A percentile compares a stretch with the other conserved stretches of the same genome.
These are phyloP conservation scores for Chrysanthemum makinoi DNA, from an alignment of 129 eudicot genomes.

Conservation along the genomic window DNA sequence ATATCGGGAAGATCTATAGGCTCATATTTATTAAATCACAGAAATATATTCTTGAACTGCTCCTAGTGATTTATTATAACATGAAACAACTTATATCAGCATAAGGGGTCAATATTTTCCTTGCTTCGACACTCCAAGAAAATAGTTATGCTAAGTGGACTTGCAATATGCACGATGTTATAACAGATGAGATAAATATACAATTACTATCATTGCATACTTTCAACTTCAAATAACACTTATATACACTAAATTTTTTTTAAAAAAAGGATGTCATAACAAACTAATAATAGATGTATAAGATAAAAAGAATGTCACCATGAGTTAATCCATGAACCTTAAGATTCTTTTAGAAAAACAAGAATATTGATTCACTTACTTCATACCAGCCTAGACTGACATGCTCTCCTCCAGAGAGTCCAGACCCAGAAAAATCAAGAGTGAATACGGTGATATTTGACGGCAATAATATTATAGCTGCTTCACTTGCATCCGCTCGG, in stretches of 20 bases:
- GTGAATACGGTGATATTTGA: slow-evolving; percentile 90
- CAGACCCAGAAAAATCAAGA: slow-evolving; percentile 96
- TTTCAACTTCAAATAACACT: background rate
- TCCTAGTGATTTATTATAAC: too few species aligned
- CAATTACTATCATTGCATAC: too few species aligned
- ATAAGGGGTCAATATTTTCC: background rate
- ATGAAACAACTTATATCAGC: background rate
- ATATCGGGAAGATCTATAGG: background rate
- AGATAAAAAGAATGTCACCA: background rate
- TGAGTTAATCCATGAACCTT: background rate
- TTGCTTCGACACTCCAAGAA: background rate
- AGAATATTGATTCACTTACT: slow-evolving; percentile 42
- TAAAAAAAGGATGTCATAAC: too few species aligned
- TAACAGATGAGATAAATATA: background rate
- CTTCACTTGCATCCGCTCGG: slow-evolving; percentile 99
- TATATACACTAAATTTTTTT: too few species aligned
- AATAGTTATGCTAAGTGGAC: background rate
- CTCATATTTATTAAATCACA: background rate
- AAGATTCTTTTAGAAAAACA: background rate
- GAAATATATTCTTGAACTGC: background rate
- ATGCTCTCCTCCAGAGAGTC: slow-evolving; percentile 96
- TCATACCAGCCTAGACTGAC: slow-evolving; percentile 95
- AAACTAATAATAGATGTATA: too few species aligned
- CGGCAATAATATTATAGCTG: slow-evolving; percentile 86
- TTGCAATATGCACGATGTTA: background rate